Evolutionary conservation across 169 alveolate genomes (phyloP).

Genomic region (Besnoitia besnoiti): DNA sequence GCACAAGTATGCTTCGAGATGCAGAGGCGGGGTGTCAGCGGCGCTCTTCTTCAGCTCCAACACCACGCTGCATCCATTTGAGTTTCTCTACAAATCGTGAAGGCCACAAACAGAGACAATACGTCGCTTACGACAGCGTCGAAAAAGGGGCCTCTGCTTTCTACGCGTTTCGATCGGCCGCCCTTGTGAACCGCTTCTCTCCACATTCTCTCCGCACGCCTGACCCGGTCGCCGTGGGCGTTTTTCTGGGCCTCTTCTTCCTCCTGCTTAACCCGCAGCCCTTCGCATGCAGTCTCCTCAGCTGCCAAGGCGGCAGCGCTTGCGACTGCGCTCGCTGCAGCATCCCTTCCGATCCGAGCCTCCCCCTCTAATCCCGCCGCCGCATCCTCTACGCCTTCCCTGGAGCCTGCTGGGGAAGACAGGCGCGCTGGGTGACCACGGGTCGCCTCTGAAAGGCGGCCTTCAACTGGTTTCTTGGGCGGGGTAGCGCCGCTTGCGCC

Average conservation of each 20-base stretch:
- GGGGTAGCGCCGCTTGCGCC: no score
- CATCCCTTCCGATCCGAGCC: neutral
- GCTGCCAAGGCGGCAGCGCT: constrained; percentile 8
- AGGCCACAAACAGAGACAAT: neutral
- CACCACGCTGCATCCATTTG: no score
- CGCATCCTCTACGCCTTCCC: no score
- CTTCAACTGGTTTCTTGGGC: no score
- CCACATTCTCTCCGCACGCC: neutral
- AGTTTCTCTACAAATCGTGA: no score
- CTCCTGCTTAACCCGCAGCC: neutral
- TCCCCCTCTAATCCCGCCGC: neutral
- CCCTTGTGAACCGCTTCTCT: neutral
- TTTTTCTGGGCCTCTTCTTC: neutral
- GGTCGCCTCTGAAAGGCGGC: no score
- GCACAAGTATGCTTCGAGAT: no score
- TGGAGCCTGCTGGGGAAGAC: no score
- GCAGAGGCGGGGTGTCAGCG: no score
- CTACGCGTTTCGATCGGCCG: neutral
- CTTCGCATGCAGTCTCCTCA: neutral
- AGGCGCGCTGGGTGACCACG: no score
- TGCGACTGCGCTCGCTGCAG: neutral
- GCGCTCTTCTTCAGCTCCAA: no score
- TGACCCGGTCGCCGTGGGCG: neutral
- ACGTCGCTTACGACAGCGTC: constrained; percentile 32
- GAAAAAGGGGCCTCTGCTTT: neutral